Conservation (phyloP, 177 flowering plant genomes). For the Tripterygium wilfordii region DNA sequence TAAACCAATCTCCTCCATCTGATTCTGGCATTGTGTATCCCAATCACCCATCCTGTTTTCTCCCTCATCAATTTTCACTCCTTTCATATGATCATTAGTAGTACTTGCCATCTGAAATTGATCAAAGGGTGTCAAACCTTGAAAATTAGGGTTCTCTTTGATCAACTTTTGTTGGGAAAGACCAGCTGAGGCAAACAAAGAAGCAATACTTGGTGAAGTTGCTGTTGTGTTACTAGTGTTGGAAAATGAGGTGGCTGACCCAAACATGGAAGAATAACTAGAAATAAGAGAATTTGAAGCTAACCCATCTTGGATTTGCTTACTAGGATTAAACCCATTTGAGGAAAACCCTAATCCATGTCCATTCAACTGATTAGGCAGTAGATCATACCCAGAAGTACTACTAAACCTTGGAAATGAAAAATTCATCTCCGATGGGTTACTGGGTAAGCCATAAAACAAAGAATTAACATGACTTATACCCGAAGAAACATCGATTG, state of each 20-base stretch:
- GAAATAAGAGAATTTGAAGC: constrained; percentile 27
- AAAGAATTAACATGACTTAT: constrained; percentile 19
- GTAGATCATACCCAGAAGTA: constrained; percentile 28
- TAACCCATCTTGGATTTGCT: constrained; percentile 22
- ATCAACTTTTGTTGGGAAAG: constrained; percentile 27
- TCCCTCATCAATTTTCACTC: constrained; percentile 39
- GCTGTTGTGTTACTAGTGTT: constrained; percentile 11
- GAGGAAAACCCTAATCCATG: constrained; percentile 55
- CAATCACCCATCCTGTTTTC: constrained; percentile 23
- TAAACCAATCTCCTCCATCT: constrained; percentile 29
- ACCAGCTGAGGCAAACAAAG: constrained; percentile 33
- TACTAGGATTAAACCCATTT: constrained; percentile 15
- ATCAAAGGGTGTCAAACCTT: constrained; percentile 21
- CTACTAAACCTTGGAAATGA: constrained; percentile 22
- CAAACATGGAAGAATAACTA: constrained; percentile 29
- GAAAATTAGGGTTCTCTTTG: constrained; percentile 21
- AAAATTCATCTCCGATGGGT: constrained; percentile 26
- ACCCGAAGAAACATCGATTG: constrained; percentile 10
- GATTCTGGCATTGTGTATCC: constrained; percentile 22
- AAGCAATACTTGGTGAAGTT: constrained; percentile 32
- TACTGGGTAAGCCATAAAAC: constrained; percentile 37
- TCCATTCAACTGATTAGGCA: constrained; percentile 34
- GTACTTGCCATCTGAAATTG: constrained; percentile 19
- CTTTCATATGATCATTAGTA: constrained; percentile 11
- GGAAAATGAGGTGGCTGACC: constrained; percentile 31